Evolutionary conservation across 2,329 filamentous ascomycete species (phyloP).

Genomic region (Penicillium sp.): DNA sequence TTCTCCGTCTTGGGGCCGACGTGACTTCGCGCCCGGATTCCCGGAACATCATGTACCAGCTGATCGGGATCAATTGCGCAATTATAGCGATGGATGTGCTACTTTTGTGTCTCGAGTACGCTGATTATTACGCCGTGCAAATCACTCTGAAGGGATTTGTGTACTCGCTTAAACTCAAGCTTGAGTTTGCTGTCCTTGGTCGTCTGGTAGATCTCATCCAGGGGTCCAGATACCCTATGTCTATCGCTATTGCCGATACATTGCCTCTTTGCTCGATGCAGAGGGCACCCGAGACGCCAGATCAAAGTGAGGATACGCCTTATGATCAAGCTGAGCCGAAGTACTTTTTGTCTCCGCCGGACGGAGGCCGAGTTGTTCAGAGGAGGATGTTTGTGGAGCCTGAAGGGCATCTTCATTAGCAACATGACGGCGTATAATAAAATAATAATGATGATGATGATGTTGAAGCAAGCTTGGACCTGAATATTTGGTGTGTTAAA

Average conservation of each 20-base stretch:
- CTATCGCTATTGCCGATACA: slow-evolving; percentile 22
- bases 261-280: slow-evolving; percentile 24
- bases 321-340: slow-evolving; percentile 11
- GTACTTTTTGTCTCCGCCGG: slow-evolving; percentile 5
- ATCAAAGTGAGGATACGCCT: slow-evolving; percentile 6
- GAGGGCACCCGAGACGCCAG: slow-evolving; percentile 7
- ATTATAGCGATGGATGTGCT: slow-evolving; percentile 49
- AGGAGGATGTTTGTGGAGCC: slow-evolving; percentile 11
- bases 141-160: slow-evolving; percentile 42
- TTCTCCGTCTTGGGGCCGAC: slow-evolving; percentile 38
- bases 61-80: slow-evolving; percentile 48
- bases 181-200: slow-evolving; percentile 57
- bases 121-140: slow-evolving; percentile 42
- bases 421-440: background rate
- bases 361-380: slow-evolving; percentile 8
- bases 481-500: background rate
- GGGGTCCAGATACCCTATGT: slow-evolving; percentile 23
- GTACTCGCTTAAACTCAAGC: slow-evolving; percentile 46
- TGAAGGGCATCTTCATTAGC: background rate
- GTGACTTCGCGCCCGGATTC: slow-evolving; percentile 19
- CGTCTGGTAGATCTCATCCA: slow-evolving; percentile 43
- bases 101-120: slow-evolving; percentile 42
- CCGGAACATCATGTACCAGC: slow-evolving; percentile 43
- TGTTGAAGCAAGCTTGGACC: background rate
- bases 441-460: background rate